A percentile compares a stretch with the other conserved stretches of the same genome.
Conservation (phyloP, 768 basidiomycete genomes). For the Cyclocybe aegerita region DNA sequence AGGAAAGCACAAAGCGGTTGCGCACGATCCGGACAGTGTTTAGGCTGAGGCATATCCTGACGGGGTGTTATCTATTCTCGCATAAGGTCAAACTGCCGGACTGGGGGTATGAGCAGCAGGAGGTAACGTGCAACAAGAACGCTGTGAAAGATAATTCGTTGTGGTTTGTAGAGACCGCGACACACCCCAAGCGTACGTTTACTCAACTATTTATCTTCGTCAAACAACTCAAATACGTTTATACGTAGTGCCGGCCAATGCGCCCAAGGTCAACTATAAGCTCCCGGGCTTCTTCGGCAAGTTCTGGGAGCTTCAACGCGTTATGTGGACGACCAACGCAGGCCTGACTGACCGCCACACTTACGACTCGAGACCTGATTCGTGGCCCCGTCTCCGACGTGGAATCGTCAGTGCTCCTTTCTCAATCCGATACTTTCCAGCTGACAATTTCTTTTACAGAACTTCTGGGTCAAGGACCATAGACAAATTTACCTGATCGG, state of each 20-base stretch:
- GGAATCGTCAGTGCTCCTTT: slow-evolving; percentile 72
- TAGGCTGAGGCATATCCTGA: slow-evolving; percentile 77
- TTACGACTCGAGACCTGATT: slow-evolving; percentile 89
- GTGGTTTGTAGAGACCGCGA: slow-evolving; percentile 91
- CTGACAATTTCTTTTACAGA: slow-evolving; percentile 44
- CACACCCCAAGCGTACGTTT: slow-evolving; percentile 67
- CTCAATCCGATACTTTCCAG: neutral
- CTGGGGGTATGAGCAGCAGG: slow-evolving; percentile 98
- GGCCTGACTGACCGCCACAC: slow-evolving; percentile 93
- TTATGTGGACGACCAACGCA: slow-evolving; percentile 98
- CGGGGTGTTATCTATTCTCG: slow-evolving; percentile 95
- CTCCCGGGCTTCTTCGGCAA: slow-evolving; percentile 88
- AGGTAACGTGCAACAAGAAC: slow-evolving; percentile 99
- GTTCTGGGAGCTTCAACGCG: slow-evolving; percentile 87
- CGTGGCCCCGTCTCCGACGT: slow-evolving; percentile 88
- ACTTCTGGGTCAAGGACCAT: slow-evolving; percentile 98
- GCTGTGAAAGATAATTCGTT: slow-evolving; percentile 85
- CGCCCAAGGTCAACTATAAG: slow-evolving; percentile 86
- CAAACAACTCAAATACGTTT: neutral
- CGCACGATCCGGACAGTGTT: slow-evolving; percentile 82
- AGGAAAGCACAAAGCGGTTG: slow-evolving; percentile 66
- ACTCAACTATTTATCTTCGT: neutral
- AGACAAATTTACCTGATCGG: slow-evolving; percentile 94
- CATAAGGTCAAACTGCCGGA: slow-evolving; percentile 98
- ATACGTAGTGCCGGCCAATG: slow-evolving; percentile 61